Evolutionary conservation across 2,329 filamentous ascomycete species (phyloP).

Genomic region (Exutisphaerella laricina): DNA sequence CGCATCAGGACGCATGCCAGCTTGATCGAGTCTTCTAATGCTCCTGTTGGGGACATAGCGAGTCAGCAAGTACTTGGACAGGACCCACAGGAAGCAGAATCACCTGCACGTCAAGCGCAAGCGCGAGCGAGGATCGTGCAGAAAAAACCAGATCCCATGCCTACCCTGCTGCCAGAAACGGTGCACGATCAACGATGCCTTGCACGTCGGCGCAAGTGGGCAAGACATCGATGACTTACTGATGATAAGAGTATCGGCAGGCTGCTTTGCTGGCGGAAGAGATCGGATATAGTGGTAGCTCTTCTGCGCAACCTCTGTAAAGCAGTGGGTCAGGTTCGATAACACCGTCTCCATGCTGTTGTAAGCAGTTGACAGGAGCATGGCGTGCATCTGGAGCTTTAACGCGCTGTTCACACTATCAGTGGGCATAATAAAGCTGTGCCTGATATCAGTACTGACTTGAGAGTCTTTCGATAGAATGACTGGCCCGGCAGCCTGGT

Average conservation of each 20-base stretch:
- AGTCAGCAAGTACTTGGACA: constrained; percentile 4
- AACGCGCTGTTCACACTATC: constrained; percentile 49
- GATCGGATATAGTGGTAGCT: constrained; percentile 56
- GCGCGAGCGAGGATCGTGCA: constrained; percentile 6
- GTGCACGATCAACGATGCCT: not conserved
- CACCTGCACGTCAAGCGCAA: constrained; percentile 10
- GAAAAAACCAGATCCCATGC: constrained; percentile 4
- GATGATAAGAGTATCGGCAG: constrained; percentile 55
- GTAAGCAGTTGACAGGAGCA: constrained; percentile 75
- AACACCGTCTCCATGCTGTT: constrained; percentile 67
- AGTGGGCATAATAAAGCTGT: constrained; percentile 5
- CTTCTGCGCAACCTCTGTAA: constrained; percentile 73
- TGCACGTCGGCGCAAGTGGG: not conserved
- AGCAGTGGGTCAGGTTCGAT: constrained; percentile 67
- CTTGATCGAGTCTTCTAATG: constrained; percentile 60
- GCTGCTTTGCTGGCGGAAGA: constrained; percentile 54
- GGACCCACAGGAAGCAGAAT: constrained; percentile 1
- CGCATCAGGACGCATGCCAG: constrained; percentile 61
- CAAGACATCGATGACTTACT: constrained; percentile 37
- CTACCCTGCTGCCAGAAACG: constrained; percentile 2
- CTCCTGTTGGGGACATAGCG: constrained; percentile 42
- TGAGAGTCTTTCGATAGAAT: constrained; percentile 73
- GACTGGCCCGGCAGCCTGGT: constrained; percentile 65
- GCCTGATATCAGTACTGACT: constrained; percentile 18
- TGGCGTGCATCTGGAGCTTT: constrained; percentile 76